These are phyloP conservation scores for Trichoderma oligosporum DNA, from an alignment of 2,329 filamentous ascomycete species.

Conservation along the genomic window DNA sequence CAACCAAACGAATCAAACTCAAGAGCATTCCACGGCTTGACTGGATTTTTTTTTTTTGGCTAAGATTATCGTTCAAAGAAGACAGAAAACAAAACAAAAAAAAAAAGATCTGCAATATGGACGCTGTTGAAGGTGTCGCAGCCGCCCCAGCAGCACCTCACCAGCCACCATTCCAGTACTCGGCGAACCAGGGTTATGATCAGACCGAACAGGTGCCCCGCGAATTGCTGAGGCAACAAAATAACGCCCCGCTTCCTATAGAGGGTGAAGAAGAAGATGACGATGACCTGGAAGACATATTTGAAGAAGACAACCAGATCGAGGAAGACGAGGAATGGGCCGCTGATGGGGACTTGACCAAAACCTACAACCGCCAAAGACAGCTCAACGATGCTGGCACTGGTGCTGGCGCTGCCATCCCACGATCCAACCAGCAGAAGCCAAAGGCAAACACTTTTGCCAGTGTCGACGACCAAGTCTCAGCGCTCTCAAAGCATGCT, in stretches of 20 bases:
- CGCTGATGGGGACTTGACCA: conserved; percentile 67
- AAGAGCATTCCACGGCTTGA: neutral
- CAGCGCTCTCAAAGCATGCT: conserved; percentile 78
- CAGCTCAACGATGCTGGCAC: conserved; percentile 51
- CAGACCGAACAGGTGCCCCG: conserved; percentile 34
- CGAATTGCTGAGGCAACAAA: conserved; percentile 27
- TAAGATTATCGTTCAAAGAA: neutral
- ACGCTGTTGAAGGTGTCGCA: conserved; percentile 13
- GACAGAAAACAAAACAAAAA: neutral
- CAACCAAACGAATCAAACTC: too few species aligned
- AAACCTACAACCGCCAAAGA: conserved; percentile 82
- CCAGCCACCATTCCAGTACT: conserved; percentile 44
- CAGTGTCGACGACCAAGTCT: conserved; percentile 82
- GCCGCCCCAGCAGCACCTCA: conserved; percentile 41
- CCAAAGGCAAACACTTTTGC: conserved; percentile 75
- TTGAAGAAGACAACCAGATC: conserved; percentile 33
- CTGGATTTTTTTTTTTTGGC: neutral
- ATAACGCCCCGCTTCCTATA: conserved; percentile 29
- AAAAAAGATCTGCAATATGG: conserved; percentile 11
- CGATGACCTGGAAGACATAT: conserved; percentile 41
- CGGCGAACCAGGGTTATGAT: conserved; percentile 43
- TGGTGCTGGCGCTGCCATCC: conserved; percentile 45
- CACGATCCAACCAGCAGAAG: conserved; percentile 73
- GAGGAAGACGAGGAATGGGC: conserved; percentile 62
- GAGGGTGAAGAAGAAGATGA: conserved; percentile 29